Evolutionary conservation across 1,284 basidiomycete genomes (phyloP).

Genomic region (Lentinula novae-zelandiae): DNA sequence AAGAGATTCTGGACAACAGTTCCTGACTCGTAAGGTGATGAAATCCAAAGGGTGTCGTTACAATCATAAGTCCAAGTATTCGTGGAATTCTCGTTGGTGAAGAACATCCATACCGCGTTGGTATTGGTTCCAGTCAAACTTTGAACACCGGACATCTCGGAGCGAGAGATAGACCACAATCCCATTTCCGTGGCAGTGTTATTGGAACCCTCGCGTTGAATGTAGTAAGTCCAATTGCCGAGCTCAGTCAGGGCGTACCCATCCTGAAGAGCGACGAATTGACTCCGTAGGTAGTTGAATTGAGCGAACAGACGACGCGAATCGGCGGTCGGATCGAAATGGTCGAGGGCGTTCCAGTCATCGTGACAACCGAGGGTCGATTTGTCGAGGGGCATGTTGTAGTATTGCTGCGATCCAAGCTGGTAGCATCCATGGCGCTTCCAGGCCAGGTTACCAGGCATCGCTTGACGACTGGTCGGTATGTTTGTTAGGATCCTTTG

Average conservation of each 20-base stretch:
- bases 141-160: conserved; percentile 54
- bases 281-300: conserved; percentile 64
- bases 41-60: conserved; percentile 58
- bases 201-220: conserved; percentile 82
- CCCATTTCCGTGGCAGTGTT: conserved; percentile 78
- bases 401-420: conserved; percentile 87
- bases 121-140: conserved; percentile 53
- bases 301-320: conserved; percentile 71
- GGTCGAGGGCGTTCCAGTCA: conserved; percentile 86
- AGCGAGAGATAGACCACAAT: conserved; percentile 76
- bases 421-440: conserved; percentile 88
- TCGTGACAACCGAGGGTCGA: conserved; percentile 79
- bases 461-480: conserved; percentile 76
- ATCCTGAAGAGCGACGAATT: conserved; percentile 77
- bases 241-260: conserved; percentile 77
- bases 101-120: conserved; percentile 78
- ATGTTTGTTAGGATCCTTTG: conserved; percentile 5
- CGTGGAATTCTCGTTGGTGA: conserved; percentile 80
- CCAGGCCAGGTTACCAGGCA: conserved; percentile 83
- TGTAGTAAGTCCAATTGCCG: conserved; percentile 79
- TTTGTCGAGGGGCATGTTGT: conserved; percentile 81
- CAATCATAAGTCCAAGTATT: conserved; percentile 64
- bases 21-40: conserved; percentile 66
- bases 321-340: conserved; percentile 86
- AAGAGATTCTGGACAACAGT: conserved; percentile 71